Evolutionary conservation across 257 asterid genomes (phyloP).

Genomic region (Ballota nigra): DNA sequence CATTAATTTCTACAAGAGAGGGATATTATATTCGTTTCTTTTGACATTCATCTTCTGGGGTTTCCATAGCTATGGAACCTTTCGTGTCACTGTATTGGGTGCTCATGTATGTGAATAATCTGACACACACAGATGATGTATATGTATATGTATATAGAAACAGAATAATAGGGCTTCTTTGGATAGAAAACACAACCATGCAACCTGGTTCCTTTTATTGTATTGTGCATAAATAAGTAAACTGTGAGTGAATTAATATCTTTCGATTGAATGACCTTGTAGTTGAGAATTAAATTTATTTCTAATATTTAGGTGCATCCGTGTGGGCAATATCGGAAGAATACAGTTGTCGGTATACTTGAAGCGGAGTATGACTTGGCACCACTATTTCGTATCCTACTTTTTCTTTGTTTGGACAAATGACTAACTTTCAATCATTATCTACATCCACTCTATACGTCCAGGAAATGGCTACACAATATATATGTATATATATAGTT

Average conservation of each 20-base stretch:
- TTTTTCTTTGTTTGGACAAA: conserved; percentile 13
- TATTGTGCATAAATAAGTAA: neutral
- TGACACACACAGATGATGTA: neutral
- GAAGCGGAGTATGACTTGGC: conserved; percentile 91
- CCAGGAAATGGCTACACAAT: neutral
- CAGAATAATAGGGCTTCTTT: neutral
- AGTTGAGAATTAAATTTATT: conserved; percentile 1
- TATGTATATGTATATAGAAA: neutral
- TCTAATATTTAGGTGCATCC: conserved; percentile 75
- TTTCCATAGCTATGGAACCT: neutral
- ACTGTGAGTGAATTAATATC: neutral
- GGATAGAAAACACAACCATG: neutral
- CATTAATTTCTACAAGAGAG: neutral
- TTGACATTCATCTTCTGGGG: neutral
- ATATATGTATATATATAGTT: neutral
- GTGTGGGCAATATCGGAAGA: conserved; percentile 97
- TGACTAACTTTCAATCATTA: neutral
- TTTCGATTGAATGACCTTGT: conserved; percentile 2
- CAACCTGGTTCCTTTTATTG: neutral
- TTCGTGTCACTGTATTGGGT: neutral
- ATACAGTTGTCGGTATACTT: conserved; percentile 89
- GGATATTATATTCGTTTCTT: neutral
- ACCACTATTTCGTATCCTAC: conserved; percentile 91
- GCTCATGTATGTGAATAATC: neutral
- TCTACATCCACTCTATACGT: neutral